These are phyloP conservation scores for Neurospora cerealis DNA, from an alignment of 495 filamentous ascomycete species.

Conservation along the genomic window DNA sequence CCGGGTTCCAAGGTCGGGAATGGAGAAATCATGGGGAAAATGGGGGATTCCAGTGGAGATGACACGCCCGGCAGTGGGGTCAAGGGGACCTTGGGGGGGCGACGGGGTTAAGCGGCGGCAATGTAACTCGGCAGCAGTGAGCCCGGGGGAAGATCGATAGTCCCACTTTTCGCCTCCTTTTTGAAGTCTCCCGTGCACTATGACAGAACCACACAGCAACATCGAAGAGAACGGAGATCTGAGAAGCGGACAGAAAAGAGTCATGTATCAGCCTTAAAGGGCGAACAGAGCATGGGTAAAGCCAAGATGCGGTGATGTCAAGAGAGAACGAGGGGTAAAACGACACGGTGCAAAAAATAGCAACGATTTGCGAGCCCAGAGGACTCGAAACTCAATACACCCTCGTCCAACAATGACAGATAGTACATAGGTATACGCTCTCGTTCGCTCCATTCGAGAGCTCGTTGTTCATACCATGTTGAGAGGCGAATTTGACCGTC, in stretches of 20 bases:
- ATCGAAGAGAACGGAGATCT: neutral
- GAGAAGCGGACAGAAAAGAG: neutral
- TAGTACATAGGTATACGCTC: neutral
- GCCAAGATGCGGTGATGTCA: neutral
- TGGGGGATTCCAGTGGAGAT: constrained; percentile 8
- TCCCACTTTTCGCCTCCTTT: neutral
- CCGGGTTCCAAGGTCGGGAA: neutral
- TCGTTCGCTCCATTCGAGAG: neutral
- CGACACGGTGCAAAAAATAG: neutral
- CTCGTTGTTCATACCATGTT: neutral
- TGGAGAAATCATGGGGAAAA: neutral
- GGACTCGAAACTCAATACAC: neutral
- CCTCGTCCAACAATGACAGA: neutral
- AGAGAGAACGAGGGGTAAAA: neutral
- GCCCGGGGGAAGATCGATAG: constrained; percentile 1
- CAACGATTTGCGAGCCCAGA: neutral
- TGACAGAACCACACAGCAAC: neutral
- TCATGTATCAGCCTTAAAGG: neutral
- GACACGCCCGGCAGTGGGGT: constrained; percentile 9
- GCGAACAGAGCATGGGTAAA: neutral
- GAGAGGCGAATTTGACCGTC: neutral
- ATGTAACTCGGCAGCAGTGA: constrained; percentile 16
- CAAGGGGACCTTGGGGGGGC: constrained; percentile 8
- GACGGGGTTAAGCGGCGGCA: constrained; percentile 11
- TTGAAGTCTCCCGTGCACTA: neutral